Base-by-base conservation (phyloP, 202 grass and related monocot genomes). In the Setaria italica region DNA sequence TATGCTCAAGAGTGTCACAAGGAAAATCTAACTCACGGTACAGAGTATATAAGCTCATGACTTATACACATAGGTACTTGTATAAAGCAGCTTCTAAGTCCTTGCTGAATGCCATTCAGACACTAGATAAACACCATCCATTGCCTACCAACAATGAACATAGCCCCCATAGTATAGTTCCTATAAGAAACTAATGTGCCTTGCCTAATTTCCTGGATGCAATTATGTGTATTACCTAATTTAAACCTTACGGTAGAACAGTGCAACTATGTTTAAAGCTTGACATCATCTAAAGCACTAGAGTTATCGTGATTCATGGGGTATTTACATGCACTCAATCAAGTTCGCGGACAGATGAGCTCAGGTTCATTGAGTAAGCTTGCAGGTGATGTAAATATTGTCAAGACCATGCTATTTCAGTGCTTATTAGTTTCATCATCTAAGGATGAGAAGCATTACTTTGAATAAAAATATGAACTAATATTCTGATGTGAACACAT, bases 81-180 rank as follows among this genome's bases (percentile, higher is more conserved):
- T 46, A 82, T 45, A 47, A 7, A 62, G 3, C 37, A 29, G 34
- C 25, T 82, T 45, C n/a, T 73, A 59, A 63, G 4, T 83, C 19
- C 11, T 39, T 59, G 34, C 3, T 62, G 56, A 45, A 48, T 6
- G 56, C 17, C 16, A n/a, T 85, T 57, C 41, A 21, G 43, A 67
- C 62, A 58, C 25, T 69, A 33, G 25, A 50, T 83, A 82, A 59
- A 48, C 35, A 70, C 78, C 64, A 81, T 43, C 13, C 32, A 29
- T 66, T 54, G 58, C 33, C 11, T 84, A 45, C 21, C 67, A 82
- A 58, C 30, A 35, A 13, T 33, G 51, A 67, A 67, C 33, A 17
- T 34, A 7, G 30, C 13, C 33, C 62, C 7, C 3, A 32, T 39
- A 74, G 6, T 29, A 74, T 12, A 74, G 17, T 83, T 50, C 30